phyloP scores from a whole-genome alignment of 139 green algal genomes.

The Pseudopediastrum boryanum region DNA sequence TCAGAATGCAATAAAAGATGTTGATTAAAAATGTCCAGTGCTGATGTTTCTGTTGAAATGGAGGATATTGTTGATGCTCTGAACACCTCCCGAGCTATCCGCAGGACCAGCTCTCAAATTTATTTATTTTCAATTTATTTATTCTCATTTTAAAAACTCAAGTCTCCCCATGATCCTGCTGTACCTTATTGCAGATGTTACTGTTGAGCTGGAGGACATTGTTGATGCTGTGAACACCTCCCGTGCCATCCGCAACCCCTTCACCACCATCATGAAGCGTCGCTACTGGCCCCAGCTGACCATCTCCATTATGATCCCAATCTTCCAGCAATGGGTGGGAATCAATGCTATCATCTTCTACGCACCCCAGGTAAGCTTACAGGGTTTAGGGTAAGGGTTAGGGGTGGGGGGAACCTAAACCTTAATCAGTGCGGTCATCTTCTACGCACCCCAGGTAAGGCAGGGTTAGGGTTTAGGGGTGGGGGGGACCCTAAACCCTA shows the following conservation, averaged over 20 bases:
- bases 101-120: too few relatives aligned
- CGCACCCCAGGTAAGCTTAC: constrained; percentile 27
- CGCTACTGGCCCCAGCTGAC: constrained; percentile 62
- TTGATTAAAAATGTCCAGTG: too few relatives aligned
- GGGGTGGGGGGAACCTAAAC: too few relatives aligned
- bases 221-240: constrained; percentile 36
- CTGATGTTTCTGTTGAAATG: constrained; percentile 54
- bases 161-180: too few relatives aligned
- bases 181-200: constrained; percentile 55
- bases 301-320: constrained; percentile 52
- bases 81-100: constrained; percentile 37
- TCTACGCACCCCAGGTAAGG: constrained; percentile 37
- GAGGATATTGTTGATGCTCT: constrained; percentile 54
- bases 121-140: too few relatives aligned
- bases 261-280: constrained; percentile 34
- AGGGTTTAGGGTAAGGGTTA: too few relatives aligned
- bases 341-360: constrained; percentile 47
- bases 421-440: constrained; percentile 43
- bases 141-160: too few relatives aligned
- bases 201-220: constrained; percentile 59
- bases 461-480: too few relatives aligned
- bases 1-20: too few relatives aligned
- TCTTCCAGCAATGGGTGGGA: constrained; percentile 72
- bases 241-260: constrained; percentile 39
- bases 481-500: too few relatives aligned